Base-by-base conservation (phyloP, 2,329 filamentous ascomycete species). In the Colletotrichum sp. region DNA sequence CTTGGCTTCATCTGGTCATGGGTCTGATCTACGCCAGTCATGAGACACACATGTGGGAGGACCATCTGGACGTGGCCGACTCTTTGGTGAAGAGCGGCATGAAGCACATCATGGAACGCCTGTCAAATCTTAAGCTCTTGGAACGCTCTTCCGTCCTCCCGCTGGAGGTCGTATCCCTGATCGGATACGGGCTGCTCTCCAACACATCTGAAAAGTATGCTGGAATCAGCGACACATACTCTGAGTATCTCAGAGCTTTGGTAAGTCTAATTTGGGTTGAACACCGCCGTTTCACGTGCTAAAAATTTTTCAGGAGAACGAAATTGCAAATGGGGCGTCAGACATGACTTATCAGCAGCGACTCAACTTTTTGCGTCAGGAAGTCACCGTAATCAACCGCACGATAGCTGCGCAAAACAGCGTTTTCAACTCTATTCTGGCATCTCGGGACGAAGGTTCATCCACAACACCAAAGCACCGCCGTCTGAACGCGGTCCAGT, bases 1-100 rank as follows among this genome's bases (percentile, higher is more conserved):
- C 83, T 1, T 89, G 88, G 87, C 78, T 88, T 15, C 85, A 87
- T 71, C 72, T 87, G 3, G 78, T 88, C 6, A 85, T 86, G 77
- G 83, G 79, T 7, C 77, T 88, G 59, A 80, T 86, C 6, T 79
- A 83, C 64, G 75, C 80, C 15, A 75, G 78, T 21, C 74, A 77
- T 13, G 77, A 79, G 39, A 77, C 78, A 6, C 68, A 71, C 13
- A 75, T 70, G 10, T 85, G 83, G 80, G 72, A 78, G 4, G 78
- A 79, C 8, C 82, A 86, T 21, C 78, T 87, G 18, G 72, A 74
- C 5, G 80, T 82, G 26, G 80, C 82, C 5, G 82, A 79, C n/a
- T 62, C 71, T 2, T 79, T 86, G 7, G 73, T 87, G n/a, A 79
- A 77, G 28, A 79, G 79, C 16, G 84, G 86, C 8, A 85, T 87